Base-by-base conservation (phyloP, 2,329 filamentous ascomycete genomes). In the Plectosphaerella sp. region DNA sequence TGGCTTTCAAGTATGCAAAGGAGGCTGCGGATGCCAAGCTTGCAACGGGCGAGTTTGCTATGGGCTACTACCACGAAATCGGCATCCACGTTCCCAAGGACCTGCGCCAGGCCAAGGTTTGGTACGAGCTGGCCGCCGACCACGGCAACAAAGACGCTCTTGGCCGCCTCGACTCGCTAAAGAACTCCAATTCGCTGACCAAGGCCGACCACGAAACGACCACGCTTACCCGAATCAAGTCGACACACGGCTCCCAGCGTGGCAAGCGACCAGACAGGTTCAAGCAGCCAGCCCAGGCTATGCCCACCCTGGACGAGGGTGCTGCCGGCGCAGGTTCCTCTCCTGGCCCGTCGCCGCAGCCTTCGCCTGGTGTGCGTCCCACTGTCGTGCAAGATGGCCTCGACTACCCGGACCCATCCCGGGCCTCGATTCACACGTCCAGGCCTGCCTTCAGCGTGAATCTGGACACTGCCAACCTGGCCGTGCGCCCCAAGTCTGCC, bases 61-160 rank as follows among this genome's bases (percentile, higher is more conserved):
- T 99, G 77, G 93, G 93, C 11, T 99, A 99, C 70, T 99, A 97
- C 72, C 84, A 94, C 66, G 94, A 99, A 68, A 95, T 99, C 60
- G 94, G 94, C 59, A 96, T 99, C 65, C 86, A 91, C 64, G 88
- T 95, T 22, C 82, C 84, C n/a, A 88, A 90, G 58, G 89, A 93
- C 65, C 72, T 97, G 42, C 80, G 84, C 48, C 89, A 94, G 66
- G 93, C 94, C 1, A 79, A 88, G 57, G 84, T 79, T 57, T 99
- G 94, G 94, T 99, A 99, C 66, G 83, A 88, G 59, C 86, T 91
- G 63, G 93, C 94, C 8, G 88, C 91, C 28, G 87, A 89, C 33
- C 90, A 93, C 63, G 94, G 93, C 36, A 99, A 97, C 70, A 88
- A 89, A 61, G 94, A 99, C 69, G 94, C 94, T 12, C 74, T 84